Conservation (phyloP, 1,139 yeast genomes). For the Wickerhamomyces sp. region DNA sequence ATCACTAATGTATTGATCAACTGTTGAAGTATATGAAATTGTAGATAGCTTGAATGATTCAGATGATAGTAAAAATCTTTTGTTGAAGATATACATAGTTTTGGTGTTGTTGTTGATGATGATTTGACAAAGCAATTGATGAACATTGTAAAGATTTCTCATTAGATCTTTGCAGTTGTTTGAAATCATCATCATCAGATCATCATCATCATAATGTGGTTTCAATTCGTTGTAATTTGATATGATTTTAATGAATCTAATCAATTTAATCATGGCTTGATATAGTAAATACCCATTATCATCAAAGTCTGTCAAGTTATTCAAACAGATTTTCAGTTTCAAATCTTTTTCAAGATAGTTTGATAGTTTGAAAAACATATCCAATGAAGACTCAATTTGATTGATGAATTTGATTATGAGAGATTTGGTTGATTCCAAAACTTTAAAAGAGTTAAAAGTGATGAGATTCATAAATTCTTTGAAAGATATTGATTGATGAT, state of each 20-base stretch:
- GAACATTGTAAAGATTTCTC: not conserved
- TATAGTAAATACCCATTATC: too few relatives aligned
- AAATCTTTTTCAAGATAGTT: conserved; percentile 1
- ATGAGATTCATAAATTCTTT: not conserved
- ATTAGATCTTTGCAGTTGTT: not conserved
- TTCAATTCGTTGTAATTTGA: not conserved
- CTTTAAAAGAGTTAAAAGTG: not conserved
- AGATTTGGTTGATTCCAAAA: not conserved
- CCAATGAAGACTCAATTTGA: conserved; percentile 4
- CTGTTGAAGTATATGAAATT: not conserved
- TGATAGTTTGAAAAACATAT: conserved; percentile 5
- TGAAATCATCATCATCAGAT: too few relatives aligned
- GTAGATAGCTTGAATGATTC: not conserved
- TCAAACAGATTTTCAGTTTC: not conserved
- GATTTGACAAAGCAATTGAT: not conserved
- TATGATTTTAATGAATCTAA: too few relatives aligned
- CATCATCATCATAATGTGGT: too few relatives aligned
- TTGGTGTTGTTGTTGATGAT: not conserved
- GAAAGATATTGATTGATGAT: not conserved
- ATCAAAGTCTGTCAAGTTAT: not conserved
- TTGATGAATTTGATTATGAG: conserved; percentile 1
- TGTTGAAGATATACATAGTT: not conserved
- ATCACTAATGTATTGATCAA: too few relatives aligned
- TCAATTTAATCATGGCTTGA: not conserved
- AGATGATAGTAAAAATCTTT: not conserved